Evolutionary conservation across 768 basidiomycete genomes (phyloP), one percentile per base, ranked within the genome.

Genomic region (Amanita jacksonii): DNA sequence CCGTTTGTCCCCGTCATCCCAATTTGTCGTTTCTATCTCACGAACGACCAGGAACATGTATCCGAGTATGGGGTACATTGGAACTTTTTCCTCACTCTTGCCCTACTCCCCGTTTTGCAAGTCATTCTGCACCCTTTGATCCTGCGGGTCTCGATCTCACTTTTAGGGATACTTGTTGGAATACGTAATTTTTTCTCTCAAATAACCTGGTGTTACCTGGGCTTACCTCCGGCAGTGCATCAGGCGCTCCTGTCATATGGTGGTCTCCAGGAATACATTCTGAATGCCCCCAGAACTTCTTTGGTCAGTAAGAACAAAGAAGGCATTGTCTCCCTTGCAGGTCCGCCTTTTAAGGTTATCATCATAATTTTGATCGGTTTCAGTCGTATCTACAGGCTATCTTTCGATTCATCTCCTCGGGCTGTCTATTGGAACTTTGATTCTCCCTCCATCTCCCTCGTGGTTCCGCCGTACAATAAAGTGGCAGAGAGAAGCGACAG

Each of bases 51-150:
- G 93, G 96, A 98, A 66, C 96, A 98, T 48, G 81, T 85, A 43
- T 83, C 92, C 0, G 96, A 99, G 63, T 98, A 98, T 51, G 96
- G 96, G 0, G 77, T 79, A 0, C 94, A 98, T 54, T 99, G 96
- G 96, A 98, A 98, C 59, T 97, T 98, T 64, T 99, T 99, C 72
- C 74, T 98, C 52, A 97, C 96, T 0, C 70, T 98, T 16, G 90
- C 84, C 0, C 52, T 88, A 0, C 58, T 97, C 4, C 92, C 92
- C 0, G 56, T 88, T 3, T 62, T 86, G 9, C 79, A 89, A 55
- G 72, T 81, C 2, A 34, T 77, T 0, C 59, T 92, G 3, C 81
- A 85, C 45, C 85, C 87, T 0, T 19, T 89, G 24, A 69, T 91
- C 35, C 55, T 61, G 10, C 59, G 57, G 16, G 41, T 81, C 3